Base-by-base conservation (phyloP, 2,329 filamentous ascomycete species). In the Sphaceloma murrayae region DNA sequence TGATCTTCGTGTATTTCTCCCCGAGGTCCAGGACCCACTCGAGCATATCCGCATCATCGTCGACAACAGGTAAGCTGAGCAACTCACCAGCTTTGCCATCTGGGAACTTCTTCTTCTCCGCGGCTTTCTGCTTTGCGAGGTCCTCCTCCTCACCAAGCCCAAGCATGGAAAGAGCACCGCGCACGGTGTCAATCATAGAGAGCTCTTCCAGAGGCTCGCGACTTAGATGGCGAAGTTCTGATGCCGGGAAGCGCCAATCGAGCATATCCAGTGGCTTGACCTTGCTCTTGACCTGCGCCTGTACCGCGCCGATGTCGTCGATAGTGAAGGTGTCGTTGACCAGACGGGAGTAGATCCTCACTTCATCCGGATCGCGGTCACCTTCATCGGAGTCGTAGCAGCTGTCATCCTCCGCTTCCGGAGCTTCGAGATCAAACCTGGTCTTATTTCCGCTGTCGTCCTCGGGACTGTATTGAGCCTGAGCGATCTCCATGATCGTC, bases 261-360 rank as follows among this genome's bases (percentile, higher is more conserved):
- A 87, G 58, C 46, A 83, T 58, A 0, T 59, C 50, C 1, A 73
- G 56, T 2, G 85, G 79, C 26, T 68, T 69, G 6, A 72, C 62
- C 11, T 67, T 62, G 46, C 81, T 83, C 56, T 83, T 78, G 47
- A 86, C 80, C 45, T 80, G 70, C 55, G 74, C 78, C 0, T 75
- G 75, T 3, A 82, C 68, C 51, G 84, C 74, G 0, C 82, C 82
- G 46, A 91, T 70, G 52, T 85, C 77, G 11, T 91, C 82, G 43
- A 89, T 73, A 0, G 85, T 91, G 57, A 83, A 85, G 26, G 73
- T 68, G 9, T 80, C 74, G 51, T 81, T 74, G 19, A 85, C 64
- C 30, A 78, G 66, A 48, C 80, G 72, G 11, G 56, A 53, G 27
- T 51, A 29, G 63, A 62, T 53, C 4, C 57, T 49, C 9, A 69